Evolutionary conservation across 352 stramenopile species (phyloP), one percentile per base, ranked within the genome.

Genomic region (Globisporangium abappressorium): DNA sequence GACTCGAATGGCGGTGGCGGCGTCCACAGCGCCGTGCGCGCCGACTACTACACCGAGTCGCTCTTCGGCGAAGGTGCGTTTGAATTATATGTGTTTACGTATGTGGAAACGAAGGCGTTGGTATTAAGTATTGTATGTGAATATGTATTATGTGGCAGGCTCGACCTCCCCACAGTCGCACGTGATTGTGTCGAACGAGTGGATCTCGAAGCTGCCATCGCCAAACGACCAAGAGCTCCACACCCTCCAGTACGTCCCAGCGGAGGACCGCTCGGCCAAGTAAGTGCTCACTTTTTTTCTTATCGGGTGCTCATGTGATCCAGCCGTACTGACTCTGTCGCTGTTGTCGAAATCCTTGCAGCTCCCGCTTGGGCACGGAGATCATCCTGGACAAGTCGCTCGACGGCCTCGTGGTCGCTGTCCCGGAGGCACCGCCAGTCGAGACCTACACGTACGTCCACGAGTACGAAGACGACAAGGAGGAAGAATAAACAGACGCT

Each of bases 161-260:
- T 77, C 85, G 14, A 76, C 79, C 63, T 95, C 87, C 47, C 82
- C 87, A 26, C 87, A 92, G 74, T 96, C 89, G 66, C 89, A 96
- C 74, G 86, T 96, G 7, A 82, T 96, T 55, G 76, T 96, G 60
- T 86, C 89, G 61, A 94, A 96, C 78, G 87, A 95, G 74, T 96
- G 89, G 89, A 78, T 94, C 64, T n/a, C 64, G 69, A 93, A 92
- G 79, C 73, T 96, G 34, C 84, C 80, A 34, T 41, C 74, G 61
- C 74, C 86, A 20, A 92, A 93, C 70, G 60, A 71, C 24, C 80
- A 91, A 69, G 87, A 96, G 81, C 75, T 78, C 43, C 86, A 94
- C 70, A 84, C 94, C 34, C 83, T 96, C 41, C 72, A 85, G 55
- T 94, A 94, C 75, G 89, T 95, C 38, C 86, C 87, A 11, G 74